Percentiles rank a stretch among this genome's conserved stretches.
Evolutionary conservation across 78 protist species (phyloP).

Genomic region (Parvularia atlantis): DNA sequence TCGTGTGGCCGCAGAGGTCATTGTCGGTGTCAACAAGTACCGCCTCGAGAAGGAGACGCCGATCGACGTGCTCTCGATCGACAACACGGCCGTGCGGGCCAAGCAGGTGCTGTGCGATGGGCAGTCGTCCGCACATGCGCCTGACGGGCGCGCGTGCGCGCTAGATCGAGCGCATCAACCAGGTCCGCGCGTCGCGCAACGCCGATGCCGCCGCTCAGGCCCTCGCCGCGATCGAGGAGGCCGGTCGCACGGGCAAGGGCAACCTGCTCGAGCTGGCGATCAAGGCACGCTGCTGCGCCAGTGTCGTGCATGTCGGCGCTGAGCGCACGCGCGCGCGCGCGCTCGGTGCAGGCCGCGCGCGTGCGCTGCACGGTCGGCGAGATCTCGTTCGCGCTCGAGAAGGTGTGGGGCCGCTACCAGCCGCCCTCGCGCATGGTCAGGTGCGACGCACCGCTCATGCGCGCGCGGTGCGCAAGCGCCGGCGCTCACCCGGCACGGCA

Average conservation of each 20-base stretch:
- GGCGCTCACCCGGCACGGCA: too few relatives aligned
- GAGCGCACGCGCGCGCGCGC: neutral
- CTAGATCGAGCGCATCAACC: neutral
- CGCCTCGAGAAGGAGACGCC: conserved; percentile 46
- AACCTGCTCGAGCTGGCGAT: conserved; percentile 26
- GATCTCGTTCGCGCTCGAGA: conserved; percentile 81
- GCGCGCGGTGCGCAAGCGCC: conserved; percentile 19
- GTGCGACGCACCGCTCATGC: neutral
- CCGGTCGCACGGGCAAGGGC: conserved; percentile 11
- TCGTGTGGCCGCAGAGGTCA: conserved; percentile 33
- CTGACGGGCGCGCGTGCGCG: too few relatives aligned
- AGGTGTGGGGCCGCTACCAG: conserved; percentile 13
- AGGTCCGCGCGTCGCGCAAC: neutral
- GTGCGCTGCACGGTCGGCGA: conserved; percentile 91
- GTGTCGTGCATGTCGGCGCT: neutral
- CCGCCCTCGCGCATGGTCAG: too few relatives aligned
- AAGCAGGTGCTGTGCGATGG: conserved; percentile 24
- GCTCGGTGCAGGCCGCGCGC: conserved; percentile 73
- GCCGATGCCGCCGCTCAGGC: neutral
- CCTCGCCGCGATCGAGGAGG: conserved; percentile 23
- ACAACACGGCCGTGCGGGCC: conserved; percentile 22
- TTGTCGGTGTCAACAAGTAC: conserved; percentile 95
- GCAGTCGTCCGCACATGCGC: neutral
- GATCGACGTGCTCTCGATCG: conserved; percentile 44
- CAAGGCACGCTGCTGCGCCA: neutral